Evolutionary conservation across 2,329 filamentous ascomycete species (phyloP).

Genomic region (Pseudogymnoascus destructans): DNA sequence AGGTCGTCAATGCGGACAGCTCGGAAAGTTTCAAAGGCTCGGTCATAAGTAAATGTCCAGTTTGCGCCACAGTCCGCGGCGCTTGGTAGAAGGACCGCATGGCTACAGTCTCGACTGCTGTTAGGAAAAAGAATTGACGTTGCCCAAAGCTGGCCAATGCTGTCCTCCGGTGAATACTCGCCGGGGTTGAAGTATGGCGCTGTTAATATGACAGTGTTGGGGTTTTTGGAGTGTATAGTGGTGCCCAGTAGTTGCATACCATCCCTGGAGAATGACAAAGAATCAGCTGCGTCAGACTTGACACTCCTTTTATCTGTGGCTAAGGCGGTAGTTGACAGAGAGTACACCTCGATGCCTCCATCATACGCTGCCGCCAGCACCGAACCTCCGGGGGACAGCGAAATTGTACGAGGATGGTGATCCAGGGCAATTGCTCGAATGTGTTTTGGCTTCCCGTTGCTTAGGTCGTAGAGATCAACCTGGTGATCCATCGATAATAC

Average conservation of each 20-base stretch:
- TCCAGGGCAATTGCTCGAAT: constrained; percentile 66
- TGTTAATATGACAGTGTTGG: constrained; percentile 63
- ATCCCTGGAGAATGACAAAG: constrained; percentile 62
- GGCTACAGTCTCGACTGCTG: constrained; percentile 64
- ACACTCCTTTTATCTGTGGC: constrained; percentile 60
- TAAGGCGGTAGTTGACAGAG: constrained; percentile 50
- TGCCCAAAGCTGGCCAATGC: constrained; percentile 67
- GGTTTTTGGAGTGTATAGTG: constrained; percentile 48
- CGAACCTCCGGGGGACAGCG: constrained; percentile 66
- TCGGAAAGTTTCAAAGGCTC: constrained; percentile 63
- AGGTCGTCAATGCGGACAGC: constrained; percentile 64
- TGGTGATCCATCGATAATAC: constrained; percentile 73
- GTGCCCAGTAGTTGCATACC: constrained; percentile 69
- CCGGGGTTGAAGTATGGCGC: constrained; percentile 69
- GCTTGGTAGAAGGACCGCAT: constrained; percentile 50
- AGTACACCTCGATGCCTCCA: constrained; percentile 78
- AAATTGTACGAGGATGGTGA: constrained; percentile 64
- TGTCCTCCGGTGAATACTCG: constrained; percentile 49
- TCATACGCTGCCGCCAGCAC: constrained; percentile 77
- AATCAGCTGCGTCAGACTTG: constrained; percentile 64
- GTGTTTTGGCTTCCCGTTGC: constrained; percentile 49
- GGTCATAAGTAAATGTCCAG: constrained; percentile 70
- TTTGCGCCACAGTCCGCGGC: constrained; percentile 44
- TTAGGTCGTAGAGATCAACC: constrained; percentile 72
- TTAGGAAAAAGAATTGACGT: constrained; percentile 77